Percentiles rank a stretch among this genome's conserved stretches.
Conservation (phyloP, 2,329 filamentous ascomycete species). For the Chaetomium sp. region DNA sequence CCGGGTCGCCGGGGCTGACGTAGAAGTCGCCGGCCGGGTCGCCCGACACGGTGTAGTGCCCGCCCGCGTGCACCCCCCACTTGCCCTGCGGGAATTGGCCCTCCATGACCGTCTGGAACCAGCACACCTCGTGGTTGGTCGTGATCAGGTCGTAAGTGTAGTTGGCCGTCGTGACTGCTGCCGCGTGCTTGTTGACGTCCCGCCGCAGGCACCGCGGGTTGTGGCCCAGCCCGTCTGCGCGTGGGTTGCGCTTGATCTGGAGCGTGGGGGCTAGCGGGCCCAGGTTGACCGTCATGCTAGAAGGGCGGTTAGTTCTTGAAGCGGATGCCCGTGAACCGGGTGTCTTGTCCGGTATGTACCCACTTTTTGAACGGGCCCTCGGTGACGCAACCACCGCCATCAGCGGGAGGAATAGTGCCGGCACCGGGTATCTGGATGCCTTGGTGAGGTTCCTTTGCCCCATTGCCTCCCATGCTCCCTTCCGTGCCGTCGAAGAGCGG, state of each 20-base stretch:
- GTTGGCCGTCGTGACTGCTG: slow-evolving; percentile 30
- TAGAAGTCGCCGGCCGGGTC: slow-evolving; percentile 33
- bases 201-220: slow-evolving; percentile 35
- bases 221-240: slow-evolving; percentile 29
- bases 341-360: background rate
- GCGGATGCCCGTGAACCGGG: no score
- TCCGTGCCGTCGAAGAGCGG: slow-evolving; percentile 53
- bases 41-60: slow-evolving; percentile 32
- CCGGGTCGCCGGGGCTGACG: slow-evolving; percentile 28
- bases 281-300: slow-evolving; percentile 40
- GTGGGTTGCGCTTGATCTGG: slow-evolving; percentile 26
- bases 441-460: slow-evolving; percentile 39
- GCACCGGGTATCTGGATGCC: slow-evolving; percentile 34
- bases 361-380: slow-evolving; percentile 39
- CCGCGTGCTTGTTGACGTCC: slow-evolving; percentile 32
- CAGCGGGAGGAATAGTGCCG: slow-evolving; percentile 35
- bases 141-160: slow-evolving; percentile 31
- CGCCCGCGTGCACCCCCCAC: slow-evolving; percentile 34
- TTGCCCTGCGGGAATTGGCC: slow-evolving; percentile 36
- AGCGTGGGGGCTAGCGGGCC: slow-evolving; percentile 36
- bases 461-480: slow-evolving; percentile 48
- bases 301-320: background rate
- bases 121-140: slow-evolving; percentile 33
- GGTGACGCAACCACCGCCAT: slow-evolving; percentile 40
- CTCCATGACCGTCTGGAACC: slow-evolving; percentile 34